Conservation (phyloP, 2,329 filamentous ascomycete genomes). For the Colletotrichum abscissum region DNA sequence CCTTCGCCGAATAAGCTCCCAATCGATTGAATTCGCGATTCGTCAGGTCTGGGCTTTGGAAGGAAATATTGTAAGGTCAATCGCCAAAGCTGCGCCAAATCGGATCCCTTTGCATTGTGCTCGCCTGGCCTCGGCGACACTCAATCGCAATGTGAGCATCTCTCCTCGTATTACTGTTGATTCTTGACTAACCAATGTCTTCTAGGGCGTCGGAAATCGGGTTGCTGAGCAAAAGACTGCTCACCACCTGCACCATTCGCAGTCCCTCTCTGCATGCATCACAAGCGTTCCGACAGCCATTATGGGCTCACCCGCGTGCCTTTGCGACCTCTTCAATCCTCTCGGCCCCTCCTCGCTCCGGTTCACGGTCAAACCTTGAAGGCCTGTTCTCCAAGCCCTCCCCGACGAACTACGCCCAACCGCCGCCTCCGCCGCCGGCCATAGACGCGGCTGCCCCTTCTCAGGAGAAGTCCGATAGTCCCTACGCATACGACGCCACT, state of each 20-base stretch:
- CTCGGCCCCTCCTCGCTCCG: neutral
- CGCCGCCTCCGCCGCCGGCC: slow-evolving; percentile 10
- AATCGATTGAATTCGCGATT: neutral
- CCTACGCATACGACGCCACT: slow-evolving; percentile 35
- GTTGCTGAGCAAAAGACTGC: slow-evolving; percentile 30
- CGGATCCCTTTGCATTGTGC: neutral
- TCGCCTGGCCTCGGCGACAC: neutral
- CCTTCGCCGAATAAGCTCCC: slow-evolving; percentile 26
- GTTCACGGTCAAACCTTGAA: neutral
- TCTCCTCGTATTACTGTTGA: neutral
- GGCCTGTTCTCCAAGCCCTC: neutral
- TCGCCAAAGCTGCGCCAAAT: neutral
- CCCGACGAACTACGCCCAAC: neutral
- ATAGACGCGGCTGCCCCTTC: neutral
- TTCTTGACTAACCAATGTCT: neutral
- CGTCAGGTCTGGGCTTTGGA: neutral
- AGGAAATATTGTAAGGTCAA: slow-evolving; percentile 16
- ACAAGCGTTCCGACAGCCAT: slow-evolving; percentile 16
- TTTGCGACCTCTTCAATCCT: slow-evolving; percentile 17
- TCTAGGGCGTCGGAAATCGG: slow-evolving; percentile 34
- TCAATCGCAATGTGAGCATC: slow-evolving; percentile 18
- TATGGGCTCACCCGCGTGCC: slow-evolving; percentile 9
- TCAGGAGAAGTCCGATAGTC: neutral
- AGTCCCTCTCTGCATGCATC: neutral
- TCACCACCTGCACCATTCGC: slow-evolving; percentile 26